Base-by-base conservation (phyloP, 345 rosid genomes). In the Microthlaspi erraticum region DNA sequence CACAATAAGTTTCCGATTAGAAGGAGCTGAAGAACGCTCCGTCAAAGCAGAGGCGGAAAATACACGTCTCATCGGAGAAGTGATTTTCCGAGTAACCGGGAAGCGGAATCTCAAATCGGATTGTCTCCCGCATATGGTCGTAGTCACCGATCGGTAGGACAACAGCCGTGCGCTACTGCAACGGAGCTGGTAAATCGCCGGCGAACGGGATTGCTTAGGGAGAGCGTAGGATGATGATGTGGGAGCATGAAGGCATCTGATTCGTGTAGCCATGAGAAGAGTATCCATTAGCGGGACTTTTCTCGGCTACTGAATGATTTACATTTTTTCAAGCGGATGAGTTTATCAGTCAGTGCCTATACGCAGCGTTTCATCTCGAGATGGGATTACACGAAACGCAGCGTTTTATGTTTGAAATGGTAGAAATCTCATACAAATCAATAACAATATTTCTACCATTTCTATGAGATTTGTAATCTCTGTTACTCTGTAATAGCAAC, bases 21-120 rank as follows among this genome's bases (percentile, higher is more conserved):
- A 45, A 5, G 80, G 33, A 11, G 26, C 1, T 0, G 44, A 39
- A 8, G 70, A 43, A 0, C 62, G 6, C 51, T 64, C 55, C 56
- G 33, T 46, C 5, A 84, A 67, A 26, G 86, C 83, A 12, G 57
- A 76, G 56, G 74, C 79, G n/a, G 76, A 68, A 72, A 71, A 43
- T 8, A 26, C 66, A 43, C 50, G 36, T 72, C 56, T 66, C 46
- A 23, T 62, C 46, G 68, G 73, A 65, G 33, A 8, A 16, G 46
- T 58, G 23, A 23, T n/a, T 48, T 33, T 55, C 71, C 46, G 58
- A 38, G 31, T 58, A 32, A 3, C 32, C 18, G 51, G 54, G 54
- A 66, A 66, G 19, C 46, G 46, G 49, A 17, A 62, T 42, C 36
- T 64, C 16, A 55, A 56, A 56, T 38, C 42, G 39, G 50, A 43